Evolutionary conservation across 192 early-diverging fungal genomes (phyloP).

Genomic region (Backusella macrospora): DNA sequence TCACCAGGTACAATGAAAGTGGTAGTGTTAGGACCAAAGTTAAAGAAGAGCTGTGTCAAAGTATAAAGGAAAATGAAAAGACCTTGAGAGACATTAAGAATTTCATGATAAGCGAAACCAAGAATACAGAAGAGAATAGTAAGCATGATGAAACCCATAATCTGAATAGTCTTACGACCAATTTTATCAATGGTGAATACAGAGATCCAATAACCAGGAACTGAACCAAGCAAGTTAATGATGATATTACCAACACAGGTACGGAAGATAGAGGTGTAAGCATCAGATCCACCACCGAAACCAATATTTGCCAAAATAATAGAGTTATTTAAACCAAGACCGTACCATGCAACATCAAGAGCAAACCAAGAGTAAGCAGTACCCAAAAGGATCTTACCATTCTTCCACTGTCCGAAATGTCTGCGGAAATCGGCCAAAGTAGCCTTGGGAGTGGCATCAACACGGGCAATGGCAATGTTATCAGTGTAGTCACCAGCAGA

Average conservation of each 20-base stretch:
- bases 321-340: constrained; percentile 80
- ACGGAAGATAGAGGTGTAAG: constrained; percentile 64
- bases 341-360: constrained; percentile 82
- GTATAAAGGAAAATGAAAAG: constrained; percentile 71
- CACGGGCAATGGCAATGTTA: constrained; percentile 38
- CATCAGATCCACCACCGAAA: constrained; percentile 49
- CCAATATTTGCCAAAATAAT: constrained; percentile 74
- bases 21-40: constrained; percentile 96
- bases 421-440: constrained; percentile 57
- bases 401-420: constrained; percentile 80
- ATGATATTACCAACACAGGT: constrained; percentile 89
- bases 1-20: constrained; percentile 87
- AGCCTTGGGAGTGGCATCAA: constrained; percentile 34
- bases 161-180: constrained; percentile 92
- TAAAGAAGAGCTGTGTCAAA: constrained; percentile 79
- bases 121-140: constrained; percentile 74
- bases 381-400: constrained; percentile 80
- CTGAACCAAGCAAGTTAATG: constrained; percentile 80
- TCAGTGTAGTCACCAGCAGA: constrained; percentile 51
- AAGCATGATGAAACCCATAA: constrained; percentile 83
- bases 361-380: constrained; percentile 78
- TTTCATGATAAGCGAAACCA: constrained; percentile 72
- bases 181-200: constrained; percentile 86
- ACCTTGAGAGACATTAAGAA: constrained; percentile 56
- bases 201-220: constrained; percentile 97